These are phyloP conservation scores for Juglanconis juglandina DNA, from an alignment of 2,329 filamentous ascomycete genomes.

Conservation along the genomic window DNA sequence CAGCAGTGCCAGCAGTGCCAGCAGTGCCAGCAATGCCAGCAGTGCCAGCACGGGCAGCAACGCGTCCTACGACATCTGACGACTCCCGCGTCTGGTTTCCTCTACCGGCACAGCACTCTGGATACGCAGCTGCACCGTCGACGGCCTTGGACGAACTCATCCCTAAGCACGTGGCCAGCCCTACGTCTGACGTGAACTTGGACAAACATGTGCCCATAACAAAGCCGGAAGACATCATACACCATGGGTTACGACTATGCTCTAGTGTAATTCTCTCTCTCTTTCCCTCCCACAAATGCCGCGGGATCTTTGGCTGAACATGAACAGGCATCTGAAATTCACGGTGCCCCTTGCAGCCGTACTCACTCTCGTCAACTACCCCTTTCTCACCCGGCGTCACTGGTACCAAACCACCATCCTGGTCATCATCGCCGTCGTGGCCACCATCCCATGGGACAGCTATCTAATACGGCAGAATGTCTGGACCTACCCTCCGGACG, in stretches of 20 bases:
- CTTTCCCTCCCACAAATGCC: not conserved
- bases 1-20: no score
- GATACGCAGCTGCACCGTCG: not conserved
- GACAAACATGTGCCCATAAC: slow-evolving; percentile 7
- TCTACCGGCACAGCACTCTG: not conserved
- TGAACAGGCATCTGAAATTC: slow-evolving; percentile 58
- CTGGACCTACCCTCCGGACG: slow-evolving; percentile 68
- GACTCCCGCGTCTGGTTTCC: not conserved
- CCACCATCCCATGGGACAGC: slow-evolving; percentile 74
- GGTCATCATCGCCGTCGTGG: slow-evolving; percentile 59
- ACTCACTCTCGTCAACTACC: slow-evolving; percentile 57
- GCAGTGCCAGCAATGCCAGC: no score
- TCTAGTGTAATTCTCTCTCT: slow-evolving; percentile 18
- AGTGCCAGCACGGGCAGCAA: no score
- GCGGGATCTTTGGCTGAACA: not conserved
- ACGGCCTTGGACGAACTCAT: not conserved
- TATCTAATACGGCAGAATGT: slow-evolving; percentile 66
- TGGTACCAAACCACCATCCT: slow-evolving; percentile 60
- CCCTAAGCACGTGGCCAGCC: not conserved
- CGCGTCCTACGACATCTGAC: no score
- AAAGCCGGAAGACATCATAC: not conserved
- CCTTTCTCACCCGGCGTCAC: slow-evolving; percentile 60
- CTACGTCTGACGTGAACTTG: not conserved
- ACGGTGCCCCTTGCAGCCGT: slow-evolving; percentile 61
- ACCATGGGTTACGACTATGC: slow-evolving; percentile 25